Evolutionary conservation across 345 rosid species (phyloP), one percentile per base, ranked within the genome.

Genomic region (Crucihimalaya himalaica): DNA sequence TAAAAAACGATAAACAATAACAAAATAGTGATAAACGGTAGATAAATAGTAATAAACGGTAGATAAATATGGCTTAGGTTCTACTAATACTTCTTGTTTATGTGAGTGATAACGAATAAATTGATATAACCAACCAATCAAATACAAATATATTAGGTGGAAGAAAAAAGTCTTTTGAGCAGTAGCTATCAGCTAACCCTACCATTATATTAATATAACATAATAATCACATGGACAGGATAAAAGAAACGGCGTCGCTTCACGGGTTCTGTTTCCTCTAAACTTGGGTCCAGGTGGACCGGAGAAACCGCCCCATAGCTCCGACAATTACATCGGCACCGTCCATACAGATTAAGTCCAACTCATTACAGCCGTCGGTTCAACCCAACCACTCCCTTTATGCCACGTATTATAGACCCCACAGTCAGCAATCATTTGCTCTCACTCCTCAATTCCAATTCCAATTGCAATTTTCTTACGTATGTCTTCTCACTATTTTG

Each of bases 281-380:
- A 75, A 42, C 6, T 27, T 8, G 43, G 74, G 53, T 37, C 58
- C 73, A 51, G 45, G 45, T 63, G 8, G 43, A 56, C 70, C 62
- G 15, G 34, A 63, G 65, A 55, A 70, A 69, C 79, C 79, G 79
- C 61, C 75, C 75, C 46, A 62, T 8, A 43, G 64, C 47, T 68
- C 75, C 72, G 61, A 48, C 76, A 37, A 63, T 35, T 47, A 35
- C 12, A 71, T 65, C 79, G 58, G 68, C 81, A 72, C 77, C 77
- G 81, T 72, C 81, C 73, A 68, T 52, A 11, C 7, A 47, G 50
- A 65, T 48, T n/a, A 28, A 31, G 69, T 72, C 52, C 64, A 58
- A 25, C 73, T 59, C 23, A 51, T 48, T 19, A 18, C 64, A 66
- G 73, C 73, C 77, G 76, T 77, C 47, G 28, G 47, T 40, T 77